Evolutionary conservation across 768 basidiomycete genomes (phyloP).

Genomic region (Amanita pseudoporphyria): DNA sequence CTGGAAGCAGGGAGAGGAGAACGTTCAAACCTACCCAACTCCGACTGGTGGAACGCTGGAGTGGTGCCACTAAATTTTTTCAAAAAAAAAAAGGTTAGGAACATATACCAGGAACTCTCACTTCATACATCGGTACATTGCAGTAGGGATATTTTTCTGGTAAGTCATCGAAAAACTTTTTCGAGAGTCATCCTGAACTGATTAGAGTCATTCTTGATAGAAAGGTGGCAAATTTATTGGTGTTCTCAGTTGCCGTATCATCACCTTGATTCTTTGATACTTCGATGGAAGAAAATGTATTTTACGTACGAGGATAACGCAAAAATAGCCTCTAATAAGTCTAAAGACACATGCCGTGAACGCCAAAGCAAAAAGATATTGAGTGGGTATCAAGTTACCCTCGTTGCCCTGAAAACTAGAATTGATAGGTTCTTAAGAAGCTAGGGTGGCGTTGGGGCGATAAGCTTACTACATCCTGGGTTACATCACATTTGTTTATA

Average conservation of each 20-base stretch:
- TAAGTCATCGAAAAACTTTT: no score
- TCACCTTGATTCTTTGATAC: neutral
- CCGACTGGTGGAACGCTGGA: slow-evolving; percentile 17
- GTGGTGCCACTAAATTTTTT: slow-evolving; percentile 1
- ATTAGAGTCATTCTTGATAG: neutral
- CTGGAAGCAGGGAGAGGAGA: slow-evolving; percentile 8
- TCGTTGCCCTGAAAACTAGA: neutral
- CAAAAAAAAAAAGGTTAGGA: no score
- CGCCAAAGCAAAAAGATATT: neutral
- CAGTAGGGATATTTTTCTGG: neutral
- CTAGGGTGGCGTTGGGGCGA: neutral
- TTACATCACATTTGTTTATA: neutral
- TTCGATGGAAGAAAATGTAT: neutral
- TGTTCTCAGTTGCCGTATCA: neutral
- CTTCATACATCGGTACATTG: neutral
- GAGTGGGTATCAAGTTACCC: neutral
- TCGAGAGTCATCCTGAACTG: no score
- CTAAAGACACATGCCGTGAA: neutral
- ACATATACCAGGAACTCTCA: neutral
- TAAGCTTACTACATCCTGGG: neutral
- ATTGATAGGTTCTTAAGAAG: neutral
- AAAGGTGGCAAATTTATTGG: no score
- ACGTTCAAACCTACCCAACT: neutral
- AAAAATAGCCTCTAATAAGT: neutral
- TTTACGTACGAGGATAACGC: neutral